Percentiles rank a stretch among this genome's conserved stretches.
Conservation (phyloP, 192 early-diverging fungal species). For the Backusella australiensis region DNA sequence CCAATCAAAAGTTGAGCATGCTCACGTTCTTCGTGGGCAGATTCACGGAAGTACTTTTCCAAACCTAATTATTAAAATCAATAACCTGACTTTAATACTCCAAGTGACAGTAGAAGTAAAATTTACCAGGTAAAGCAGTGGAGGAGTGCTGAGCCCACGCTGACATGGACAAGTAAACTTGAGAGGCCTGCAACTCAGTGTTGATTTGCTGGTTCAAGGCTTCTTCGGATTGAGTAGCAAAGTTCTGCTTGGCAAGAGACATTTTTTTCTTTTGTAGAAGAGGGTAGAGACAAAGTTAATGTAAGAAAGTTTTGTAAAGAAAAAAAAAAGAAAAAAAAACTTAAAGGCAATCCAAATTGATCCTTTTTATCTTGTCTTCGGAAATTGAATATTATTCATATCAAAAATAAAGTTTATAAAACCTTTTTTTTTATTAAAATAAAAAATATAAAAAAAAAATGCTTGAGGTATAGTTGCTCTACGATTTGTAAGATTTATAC, state of each 20-base stretch:
- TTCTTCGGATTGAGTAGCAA: conserved; percentile 46
- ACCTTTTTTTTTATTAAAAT: conserved; percentile 3
- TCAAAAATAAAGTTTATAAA: neutral
- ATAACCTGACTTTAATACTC: neutral
- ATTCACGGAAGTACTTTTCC: conserved; percentile 53
- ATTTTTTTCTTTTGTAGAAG: conserved; percentile 17
- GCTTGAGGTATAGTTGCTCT: neutral
- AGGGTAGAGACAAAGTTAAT: neutral
- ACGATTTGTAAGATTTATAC: conserved; percentile 12
- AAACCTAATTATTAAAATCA: conserved; percentile 25
- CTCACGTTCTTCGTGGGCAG: conserved; percentile 44
- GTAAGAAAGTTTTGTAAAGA: conserved; percentile 18
- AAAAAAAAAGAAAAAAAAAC: conserved; percentile 1
- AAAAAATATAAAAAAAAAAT: neutral
- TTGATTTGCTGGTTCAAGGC: conserved; percentile 58
- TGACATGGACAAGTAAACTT: conserved; percentile 54
- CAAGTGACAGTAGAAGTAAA: neutral
- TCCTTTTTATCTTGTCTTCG: neutral
- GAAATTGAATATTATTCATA: neutral
- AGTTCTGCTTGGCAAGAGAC: conserved; percentile 58
- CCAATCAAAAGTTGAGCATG: conserved; percentile 37
- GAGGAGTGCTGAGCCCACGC: conserved; percentile 47
- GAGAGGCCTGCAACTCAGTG: conserved; percentile 58
- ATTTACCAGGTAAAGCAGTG: conserved; percentile 48
- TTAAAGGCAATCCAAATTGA: neutral